Evolutionary conservation across 2,329 filamentous ascomycete genomes (phyloP), one percentile per base, ranked within the genome.

Genomic region (Drechmeria coniospora): DNA sequence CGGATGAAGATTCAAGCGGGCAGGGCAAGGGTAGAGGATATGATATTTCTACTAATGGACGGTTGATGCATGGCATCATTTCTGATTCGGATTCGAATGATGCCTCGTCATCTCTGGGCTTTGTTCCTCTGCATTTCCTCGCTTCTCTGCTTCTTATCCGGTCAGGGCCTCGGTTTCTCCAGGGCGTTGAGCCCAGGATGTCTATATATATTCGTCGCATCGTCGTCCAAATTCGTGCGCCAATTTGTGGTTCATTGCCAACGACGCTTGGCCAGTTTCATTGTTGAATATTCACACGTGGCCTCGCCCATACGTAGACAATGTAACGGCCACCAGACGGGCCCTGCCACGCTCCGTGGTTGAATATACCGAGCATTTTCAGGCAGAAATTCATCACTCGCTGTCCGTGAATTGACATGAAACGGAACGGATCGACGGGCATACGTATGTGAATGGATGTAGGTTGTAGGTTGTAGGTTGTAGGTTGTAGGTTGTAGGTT

Each of bases 241-340:
- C 18, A 7, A 6, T 6, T 20, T 20, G 10, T 20, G 18, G 18
- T 20, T 10, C 18, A 6, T 10, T 10, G 18, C 18, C 18, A 20
- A 20, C 18, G 7, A 10, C 10, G 7, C 7, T 20, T 10, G 18
- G 10, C 18, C 18, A 20, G 18, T 12, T 29, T 29, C 14, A 12
- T 39, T 45, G 45, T 48, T 47, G 44, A 49, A 49, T 35, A 41
- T 34, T n/a, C n/a, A n/a, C 18, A 20, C 18, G 42, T 39, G 42
- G 44, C 34, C 39, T 38, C 26, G 18, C 18, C 18, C 18, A 7
- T 20, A 10, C 6, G 18, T 7, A 6, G 18, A 20, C 6, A 7
- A 20, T 20, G 18, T 7, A 20, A 20, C n/a, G n/a, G n/a, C n/a
- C n/a, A 20, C 18, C 6, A 20, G 18, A 6, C 18, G 18, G 7